Evolutionary conservation across 2,329 filamentous ascomycete species (phyloP).

Genomic region (Pseudopithomyces maydicus): DNA sequence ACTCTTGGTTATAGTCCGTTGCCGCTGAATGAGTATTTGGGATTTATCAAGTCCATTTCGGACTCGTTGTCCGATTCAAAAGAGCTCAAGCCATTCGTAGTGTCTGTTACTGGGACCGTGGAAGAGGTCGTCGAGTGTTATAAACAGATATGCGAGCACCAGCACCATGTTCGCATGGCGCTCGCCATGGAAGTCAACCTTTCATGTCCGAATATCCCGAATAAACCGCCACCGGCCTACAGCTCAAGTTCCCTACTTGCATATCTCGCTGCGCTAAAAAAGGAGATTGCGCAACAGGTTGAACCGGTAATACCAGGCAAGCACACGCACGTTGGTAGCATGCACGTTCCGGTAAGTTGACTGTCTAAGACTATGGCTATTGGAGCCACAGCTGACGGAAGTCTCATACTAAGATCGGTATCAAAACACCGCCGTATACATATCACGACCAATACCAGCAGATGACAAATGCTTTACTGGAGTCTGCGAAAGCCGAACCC

Average conservation of each 20-base stretch:
- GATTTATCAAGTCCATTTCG: conserved; percentile 57
- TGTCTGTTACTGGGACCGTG: conserved; percentile 72
- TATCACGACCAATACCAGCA: conserved; percentile 67
- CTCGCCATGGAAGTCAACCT: conserved; percentile 79
- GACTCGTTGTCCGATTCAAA: conserved; percentile 22
- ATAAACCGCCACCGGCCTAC: conserved; percentile 74
- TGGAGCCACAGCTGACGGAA: background rate
- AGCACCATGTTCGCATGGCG: conserved; percentile 48
- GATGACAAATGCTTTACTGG: conserved; percentile 59
- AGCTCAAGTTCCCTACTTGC: conserved; percentile 54
- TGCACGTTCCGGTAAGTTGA: conserved; percentile 39
- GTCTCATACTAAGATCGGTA: conserved; percentile 53
- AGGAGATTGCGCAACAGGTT: conserved; percentile 28
- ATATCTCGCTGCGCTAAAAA: conserved; percentile 60
- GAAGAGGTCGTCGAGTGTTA: conserved; percentile 65
- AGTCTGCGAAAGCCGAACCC: conserved; percentile 26
- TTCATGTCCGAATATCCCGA: conserved; percentile 76
- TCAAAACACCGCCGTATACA: conserved; percentile 80
- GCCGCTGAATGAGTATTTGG: conserved; percentile 63
- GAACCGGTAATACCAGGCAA: conserved; percentile 10
- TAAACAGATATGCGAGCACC: conserved; percentile 48
- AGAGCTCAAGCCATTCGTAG: conserved; percentile 63
- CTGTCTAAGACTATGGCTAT: too few relatives aligned
- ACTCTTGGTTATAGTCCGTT: conserved; percentile 76
- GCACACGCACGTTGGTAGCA: conserved; percentile 24